phyloP scores from a whole-genome alignment of 2,329 filamentous ascomycete species.

The Bertia moriformis region DNA sequence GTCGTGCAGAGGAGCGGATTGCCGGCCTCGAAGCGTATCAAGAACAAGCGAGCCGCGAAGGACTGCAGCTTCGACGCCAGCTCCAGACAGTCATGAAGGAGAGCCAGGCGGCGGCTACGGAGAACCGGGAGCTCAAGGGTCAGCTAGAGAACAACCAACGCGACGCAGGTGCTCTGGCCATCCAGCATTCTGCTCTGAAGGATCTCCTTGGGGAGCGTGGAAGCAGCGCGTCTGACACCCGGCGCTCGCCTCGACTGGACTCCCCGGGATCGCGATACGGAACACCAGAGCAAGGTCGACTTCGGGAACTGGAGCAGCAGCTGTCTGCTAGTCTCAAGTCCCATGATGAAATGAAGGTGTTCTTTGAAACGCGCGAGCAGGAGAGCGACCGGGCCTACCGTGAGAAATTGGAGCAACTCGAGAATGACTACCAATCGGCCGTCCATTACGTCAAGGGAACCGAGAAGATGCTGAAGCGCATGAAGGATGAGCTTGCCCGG shows the following conservation, averaged over 20 bases:
- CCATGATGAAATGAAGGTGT: conserved; percentile 71
- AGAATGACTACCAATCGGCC: conserved; percentile 94
- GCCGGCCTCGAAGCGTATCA: conserved; percentile 93
- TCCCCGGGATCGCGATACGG: conserved; percentile 58
- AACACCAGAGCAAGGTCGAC: conserved; percentile 43
- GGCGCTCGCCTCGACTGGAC: conserved; percentile 63
- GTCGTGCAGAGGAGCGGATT: conserved; percentile 88
- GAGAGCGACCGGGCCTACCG: conserved; percentile 77
- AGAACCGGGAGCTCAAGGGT: conserved; percentile 69
- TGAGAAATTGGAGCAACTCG: conserved; percentile 82
- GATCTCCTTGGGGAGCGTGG: conserved; percentile 82
- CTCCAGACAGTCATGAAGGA: conserved; percentile 75
- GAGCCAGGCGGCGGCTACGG: conserved; percentile 63
- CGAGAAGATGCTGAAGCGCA: conserved; percentile 96
- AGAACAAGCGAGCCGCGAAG: conserved; percentile 89
- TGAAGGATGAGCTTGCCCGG: conserved; percentile 90
- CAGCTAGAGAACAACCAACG: conserved; percentile 75
- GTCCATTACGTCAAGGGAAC: conserved; percentile 97
- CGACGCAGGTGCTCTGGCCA: conserved; percentile 81
- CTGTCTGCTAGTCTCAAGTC: conserved; percentile 62
- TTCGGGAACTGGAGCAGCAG: conserved; percentile 79
- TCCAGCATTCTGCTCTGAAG: conserved; percentile 87
- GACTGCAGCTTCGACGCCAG: conserved; percentile 76
- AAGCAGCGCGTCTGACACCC: conserved; percentile 60
- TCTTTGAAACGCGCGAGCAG: conserved; percentile 38